Base-by-base conservation (phyloP, 2,329 filamentous ascomycete species). In the Endothia cerciana region DNA sequence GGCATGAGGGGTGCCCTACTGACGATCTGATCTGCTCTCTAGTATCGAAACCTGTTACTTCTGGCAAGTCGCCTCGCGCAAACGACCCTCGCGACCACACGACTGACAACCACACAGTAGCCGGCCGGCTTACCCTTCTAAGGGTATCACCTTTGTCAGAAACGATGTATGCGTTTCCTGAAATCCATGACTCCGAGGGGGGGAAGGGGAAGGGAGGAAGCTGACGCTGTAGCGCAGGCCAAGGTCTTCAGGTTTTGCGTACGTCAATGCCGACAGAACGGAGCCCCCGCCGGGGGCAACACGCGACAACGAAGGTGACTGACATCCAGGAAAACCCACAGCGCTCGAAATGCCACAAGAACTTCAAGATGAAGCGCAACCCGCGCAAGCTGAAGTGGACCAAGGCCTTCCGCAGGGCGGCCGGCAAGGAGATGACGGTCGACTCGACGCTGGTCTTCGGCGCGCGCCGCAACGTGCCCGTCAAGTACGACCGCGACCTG, bases 301-400 rank as follows among this genome's bases (percentile, higher is more conserved):
- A 30, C 2, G 8, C 13, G 38, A 28, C 45, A 2, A 22, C 6
- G 40, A n/a, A 25, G 17, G 38, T 13, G n/a, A 36, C 64, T 66
- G 7, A 66, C 49, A 45, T 17, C 33, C 5, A 33, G 22, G 22
- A 15, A n/a, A 11, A 59, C n/a, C 58, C 22, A 58, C 51, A 68
- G 66, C 84, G 87, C 60, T 84, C 81, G 58, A 88, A 89, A 82
- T 88, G 86, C 78, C 88, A 90, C 80, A 89, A 89, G 74, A 75
- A 75, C 60, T 97, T 96, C 87, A 95, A 96, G 82, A 97, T 97
- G 92, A 97, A 96, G 89, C 89, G 94, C 71, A 97, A 97, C 80
- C 93, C 93, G 30, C 89, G 93, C 76, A 96, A 97, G 79, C 86
- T 97, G 70, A 93, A 92, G 79, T 97, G 94, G 94, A 97, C 93